Base-by-base conservation (phyloP, 768 basidiomycete species). In the Auriculariales sp. region DNA sequence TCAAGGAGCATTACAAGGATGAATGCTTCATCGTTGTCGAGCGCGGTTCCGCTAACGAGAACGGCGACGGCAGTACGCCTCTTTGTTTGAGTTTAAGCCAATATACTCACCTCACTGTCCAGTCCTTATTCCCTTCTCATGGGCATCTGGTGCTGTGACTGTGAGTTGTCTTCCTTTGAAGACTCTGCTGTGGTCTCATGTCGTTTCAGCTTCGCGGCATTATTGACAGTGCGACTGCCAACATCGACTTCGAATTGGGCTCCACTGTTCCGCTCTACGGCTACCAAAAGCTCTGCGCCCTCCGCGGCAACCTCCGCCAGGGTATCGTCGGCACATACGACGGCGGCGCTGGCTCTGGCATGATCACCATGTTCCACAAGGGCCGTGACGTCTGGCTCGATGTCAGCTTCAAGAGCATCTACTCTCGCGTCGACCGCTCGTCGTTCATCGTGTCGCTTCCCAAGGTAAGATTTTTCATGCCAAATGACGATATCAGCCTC, bases 11-110 rank as follows among this genome's bases (percentile, higher is more conserved):
- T 25, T 44, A 44, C 39, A 12, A 19, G 14, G 39, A 44, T 25
- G 39, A 44, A 4, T 4, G 22, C 6, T 44, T 44, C 39, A 44
- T 44, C 39, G 27, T 44, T 15, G 19, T 44, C 39, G 39, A 44
- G 39, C 39, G 39, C 39, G 39, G 39, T 25, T 44, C 11, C 39
- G 39, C 39, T 11, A 44, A 44, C 22, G 39, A 44, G 39, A 44
- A 44, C 39, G 39, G 39, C 39, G 39, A 44, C 39, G 39, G 39
- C 39, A 44, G 39, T 44, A 44, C 39, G 39, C 15, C n/a, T 6
- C 35, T 3, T 44, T 25, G 10, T 44, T 25, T 19, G 36, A 11
- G 17, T 6, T 6, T 25, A 1, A 2, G 17, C 19, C 6, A 19
- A 44, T 44, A n/a, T n/a, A n/a, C n/a, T n/a, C n/a, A n/a, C n/a